phyloP scores from a whole-genome alignment of 768 basidiomycete genomes.

The Psilocybe cyanescens region DNA sequence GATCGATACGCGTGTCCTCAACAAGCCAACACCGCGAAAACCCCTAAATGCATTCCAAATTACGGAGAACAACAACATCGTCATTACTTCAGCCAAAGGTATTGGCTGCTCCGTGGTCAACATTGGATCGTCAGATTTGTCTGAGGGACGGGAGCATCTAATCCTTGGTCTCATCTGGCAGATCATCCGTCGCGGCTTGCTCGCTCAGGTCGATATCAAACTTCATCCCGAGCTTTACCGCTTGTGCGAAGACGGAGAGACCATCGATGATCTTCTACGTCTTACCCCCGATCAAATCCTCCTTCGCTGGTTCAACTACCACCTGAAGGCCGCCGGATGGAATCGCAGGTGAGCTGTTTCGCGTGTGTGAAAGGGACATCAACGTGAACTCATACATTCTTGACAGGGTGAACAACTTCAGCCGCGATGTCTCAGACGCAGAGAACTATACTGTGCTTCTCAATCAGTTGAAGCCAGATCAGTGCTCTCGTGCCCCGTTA shows the following conservation, averaged over 20 bases:
- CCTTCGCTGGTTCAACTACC: slow-evolving; percentile 99
- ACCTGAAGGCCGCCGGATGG: slow-evolving; percentile 95
- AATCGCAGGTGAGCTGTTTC: slow-evolving; percentile 62
- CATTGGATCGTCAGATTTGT: slow-evolving; percentile 91
- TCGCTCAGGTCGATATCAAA: slow-evolving; percentile 97
- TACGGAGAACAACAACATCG: slow-evolving; percentile 99
- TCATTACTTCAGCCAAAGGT: slow-evolving; percentile 96
- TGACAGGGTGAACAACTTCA: slow-evolving; percentile 92
- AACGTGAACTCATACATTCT: slow-evolving; percentile 20
- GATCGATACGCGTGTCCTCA: slow-evolving; percentile 97
- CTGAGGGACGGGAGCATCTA: slow-evolving; percentile 93
- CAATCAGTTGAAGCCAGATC: slow-evolving; percentile 92
- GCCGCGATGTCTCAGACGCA: slow-evolving; percentile 94
- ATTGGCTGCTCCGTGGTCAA: slow-evolving; percentile 99
- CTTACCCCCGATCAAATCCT: slow-evolving; percentile 97
- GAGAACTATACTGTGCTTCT: slow-evolving; percentile 98
- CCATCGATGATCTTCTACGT: slow-evolving; percentile 91
- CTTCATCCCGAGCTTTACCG: slow-evolving; percentile 96
- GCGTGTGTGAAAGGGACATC: background rate
- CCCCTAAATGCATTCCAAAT: slow-evolving; percentile 98
- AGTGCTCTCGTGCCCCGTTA: slow-evolving; percentile 90
- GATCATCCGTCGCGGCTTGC: slow-evolving; percentile 90
- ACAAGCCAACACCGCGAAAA: slow-evolving; percentile 81
- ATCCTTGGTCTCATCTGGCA: slow-evolving; percentile 99
- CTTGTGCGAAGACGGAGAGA: slow-evolving; percentile 96